Conservation (phyloP, 139 green algal species). For the Limnomonas spitsbergensis region DNA sequence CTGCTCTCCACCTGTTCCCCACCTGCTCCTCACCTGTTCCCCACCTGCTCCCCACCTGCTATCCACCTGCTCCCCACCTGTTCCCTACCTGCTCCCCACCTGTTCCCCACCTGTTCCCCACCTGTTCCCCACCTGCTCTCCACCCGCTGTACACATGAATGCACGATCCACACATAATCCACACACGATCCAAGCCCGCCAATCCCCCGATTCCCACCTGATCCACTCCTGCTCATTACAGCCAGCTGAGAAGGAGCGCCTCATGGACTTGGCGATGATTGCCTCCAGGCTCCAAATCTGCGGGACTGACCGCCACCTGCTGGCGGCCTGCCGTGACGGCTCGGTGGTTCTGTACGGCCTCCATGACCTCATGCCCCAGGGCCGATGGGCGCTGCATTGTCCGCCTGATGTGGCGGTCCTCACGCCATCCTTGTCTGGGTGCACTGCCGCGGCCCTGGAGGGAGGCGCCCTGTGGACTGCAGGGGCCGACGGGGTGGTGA, state of each 20-base stretch:
- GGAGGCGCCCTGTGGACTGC: neutral
- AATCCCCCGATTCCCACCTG: too few species aligned
- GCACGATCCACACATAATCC: too few species aligned
- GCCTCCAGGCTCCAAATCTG: neutral
- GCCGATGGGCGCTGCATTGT: neutral
- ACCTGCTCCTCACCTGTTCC: too few species aligned
- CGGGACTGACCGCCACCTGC: neutral
- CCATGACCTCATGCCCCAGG: constrained; percentile 19
- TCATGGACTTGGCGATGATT: neutral
- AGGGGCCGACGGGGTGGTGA: neutral
- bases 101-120: too few species aligned
- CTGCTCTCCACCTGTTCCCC: too few species aligned
- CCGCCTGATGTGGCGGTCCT: neutral
- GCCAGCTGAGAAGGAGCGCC: neutral
- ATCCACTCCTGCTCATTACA: neutral
- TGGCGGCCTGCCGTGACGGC: constrained; percentile 10
- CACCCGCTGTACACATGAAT: too few species aligned
- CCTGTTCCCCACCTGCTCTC: too few species aligned
- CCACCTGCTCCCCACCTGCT: too few species aligned
- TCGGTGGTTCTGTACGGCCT: constrained; percentile 23
- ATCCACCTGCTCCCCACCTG: too few species aligned
- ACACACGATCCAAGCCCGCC: too few species aligned
- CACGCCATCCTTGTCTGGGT: neutral
- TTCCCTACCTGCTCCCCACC: too few species aligned
- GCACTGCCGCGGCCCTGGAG: neutral